Evolutionary conservation across 2,329 filamentous ascomycete species (phyloP).

Genomic region (Pseudodiploospora longispora): DNA sequence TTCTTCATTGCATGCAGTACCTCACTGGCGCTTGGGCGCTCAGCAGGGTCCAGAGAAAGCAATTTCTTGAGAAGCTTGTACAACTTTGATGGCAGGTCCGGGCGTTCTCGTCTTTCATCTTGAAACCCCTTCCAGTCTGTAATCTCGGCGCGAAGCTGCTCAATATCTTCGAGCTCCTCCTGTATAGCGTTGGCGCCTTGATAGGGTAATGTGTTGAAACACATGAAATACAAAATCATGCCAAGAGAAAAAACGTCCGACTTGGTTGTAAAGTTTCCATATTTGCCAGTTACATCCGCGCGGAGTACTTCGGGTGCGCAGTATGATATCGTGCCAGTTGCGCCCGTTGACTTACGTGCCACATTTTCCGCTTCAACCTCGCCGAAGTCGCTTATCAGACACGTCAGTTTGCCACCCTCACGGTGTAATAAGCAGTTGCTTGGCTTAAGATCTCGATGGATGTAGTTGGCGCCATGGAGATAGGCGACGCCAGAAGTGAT

Average conservation of each 20-base stretch:
- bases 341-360: slow-evolving; percentile 79
- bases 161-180: slow-evolving; percentile 87
- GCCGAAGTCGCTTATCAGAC: slow-evolving; percentile 94
- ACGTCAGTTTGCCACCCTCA: slow-evolving; percentile 61
- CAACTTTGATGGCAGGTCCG: slow-evolving; percentile 77
- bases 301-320: slow-evolving; percentile 90
- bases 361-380: slow-evolving; percentile 84
- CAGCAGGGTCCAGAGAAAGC: slow-evolving; percentile 65
- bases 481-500: slow-evolving; percentile 88
- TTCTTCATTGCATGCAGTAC: slow-evolving; percentile 72
- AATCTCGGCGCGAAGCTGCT: slow-evolving; percentile 78
- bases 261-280: slow-evolving; percentile 92
- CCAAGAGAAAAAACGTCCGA: slow-evolving; percentile 97
- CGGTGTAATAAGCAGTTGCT: slow-evolving; percentile 88
- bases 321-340: slow-evolving; percentile 94
- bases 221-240: slow-evolving; percentile 98
- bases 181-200: slow-evolving; percentile 72
- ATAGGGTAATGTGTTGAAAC: slow-evolving; percentile 85
- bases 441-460: slow-evolving; percentile 92
- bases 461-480: slow-evolving; percentile 84
- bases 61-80: slow-evolving; percentile 79
- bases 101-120: slow-evolving; percentile 62
- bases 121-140: slow-evolving; percentile 80
- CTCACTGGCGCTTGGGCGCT: slow-evolving; percentile 77
- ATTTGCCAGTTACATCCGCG: slow-evolving; percentile 58